Evolutionary conservation across 2,329 filamentous ascomycete genomes (phyloP), one percentile per base, ranked within the genome.

Genomic region (Colletotrichum coccodes): DNA sequence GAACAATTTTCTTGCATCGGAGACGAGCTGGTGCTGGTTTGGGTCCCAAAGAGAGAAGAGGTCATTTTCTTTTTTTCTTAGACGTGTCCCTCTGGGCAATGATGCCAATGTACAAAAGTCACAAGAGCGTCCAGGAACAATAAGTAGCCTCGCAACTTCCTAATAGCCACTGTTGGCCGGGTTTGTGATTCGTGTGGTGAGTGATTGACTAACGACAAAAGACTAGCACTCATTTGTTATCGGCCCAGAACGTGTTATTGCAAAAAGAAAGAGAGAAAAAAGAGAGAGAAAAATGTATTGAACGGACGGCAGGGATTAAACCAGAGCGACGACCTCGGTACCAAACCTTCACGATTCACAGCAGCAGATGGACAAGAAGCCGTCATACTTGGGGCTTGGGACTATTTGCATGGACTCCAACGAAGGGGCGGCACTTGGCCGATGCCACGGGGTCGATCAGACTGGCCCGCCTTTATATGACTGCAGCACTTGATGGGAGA

Each of bases 21-120:
- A 60, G 47, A 66, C 61, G 61, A 60, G 46, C 44, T 54, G 65
- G 65, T 70, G 67, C 56, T 60, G 54, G 67, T 58, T 70, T 70
- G 58, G 67, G 64, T 50, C 47, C 67, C 56, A 28, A 50, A 59
- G 36, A 50, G 61, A 60, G 34, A 42, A 49, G 63, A 63, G 64
- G 40, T 56, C 44, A 32, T 56, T 64, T 64, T 70, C 47, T 59
- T 58, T 64, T 70, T 66, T 71, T 71, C 66, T 70, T 67, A 71
- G 69, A 71, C 69, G 66, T 66, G 56, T 64, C 54, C 68, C 66
- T 21, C 53, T 47, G 66, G 69, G 60, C 66, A 70, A 64, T 70
- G 46, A 66, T 71, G 69, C 65, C 65, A 57, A 61, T 71, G 69
- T 71, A 71, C 66, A 71, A 71, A 70, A 70, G 66, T 69, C 66